Conservation (phyloP, 2,329 filamentous ascomycete genomes). For the Tricladium varicosporioides region DNA sequence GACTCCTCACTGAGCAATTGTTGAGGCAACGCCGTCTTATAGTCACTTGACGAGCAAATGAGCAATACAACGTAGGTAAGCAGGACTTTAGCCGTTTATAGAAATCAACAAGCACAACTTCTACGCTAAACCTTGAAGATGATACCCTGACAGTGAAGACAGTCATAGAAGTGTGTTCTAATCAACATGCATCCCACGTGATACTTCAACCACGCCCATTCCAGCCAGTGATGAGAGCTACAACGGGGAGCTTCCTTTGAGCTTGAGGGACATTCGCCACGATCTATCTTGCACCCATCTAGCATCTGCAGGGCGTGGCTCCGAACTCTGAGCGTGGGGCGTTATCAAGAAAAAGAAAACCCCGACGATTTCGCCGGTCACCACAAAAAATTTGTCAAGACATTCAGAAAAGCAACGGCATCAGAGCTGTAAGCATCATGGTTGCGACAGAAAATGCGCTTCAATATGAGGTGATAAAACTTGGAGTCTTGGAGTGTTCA, state of each 20-base stretch:
- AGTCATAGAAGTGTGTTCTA: background rate
- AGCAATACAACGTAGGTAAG: too few species aligned
- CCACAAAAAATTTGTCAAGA: slow-evolving; percentile 21
- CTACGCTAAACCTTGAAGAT: too few species aligned
- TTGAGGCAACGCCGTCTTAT: too few species aligned
- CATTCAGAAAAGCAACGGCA: slow-evolving; percentile 1
- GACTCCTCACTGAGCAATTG: too few species aligned
- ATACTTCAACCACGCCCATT: background rate
- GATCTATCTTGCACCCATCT: background rate
- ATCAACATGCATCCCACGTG: background rate
- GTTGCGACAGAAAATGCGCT: background rate
- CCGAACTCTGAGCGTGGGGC: slow-evolving; percentile 31
- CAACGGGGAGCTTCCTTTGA: background rate
- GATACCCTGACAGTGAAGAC: background rate
- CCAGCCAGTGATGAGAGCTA: background rate
- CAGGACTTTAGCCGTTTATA: too few species aligned
- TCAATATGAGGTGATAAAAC: slow-evolving; percentile 13
- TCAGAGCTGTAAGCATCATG: background rate
- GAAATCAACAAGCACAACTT: too few species aligned
- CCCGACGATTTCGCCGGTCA: slow-evolving; percentile 26
- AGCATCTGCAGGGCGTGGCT: background rate
- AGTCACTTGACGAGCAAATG: too few species aligned
- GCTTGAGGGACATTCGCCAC: background rate
- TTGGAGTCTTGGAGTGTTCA: background rate
- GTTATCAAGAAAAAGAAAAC: slow-evolving; percentile 24